Conservation (phyloP, 2,329 filamentous ascomycete species). For the Xylariaceae sp. region DNA sequence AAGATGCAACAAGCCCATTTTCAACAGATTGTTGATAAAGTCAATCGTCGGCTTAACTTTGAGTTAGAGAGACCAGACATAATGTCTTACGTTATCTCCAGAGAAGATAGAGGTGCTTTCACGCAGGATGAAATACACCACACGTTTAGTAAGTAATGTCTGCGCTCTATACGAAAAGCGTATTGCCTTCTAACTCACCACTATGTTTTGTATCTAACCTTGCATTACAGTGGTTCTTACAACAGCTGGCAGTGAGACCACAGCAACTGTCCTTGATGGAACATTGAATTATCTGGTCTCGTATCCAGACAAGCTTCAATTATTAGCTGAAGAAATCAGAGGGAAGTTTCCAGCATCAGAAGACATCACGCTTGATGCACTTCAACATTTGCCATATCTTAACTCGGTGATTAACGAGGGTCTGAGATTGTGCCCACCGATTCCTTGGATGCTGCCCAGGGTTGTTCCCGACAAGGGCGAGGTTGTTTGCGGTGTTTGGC, state of each 20-base stretch:
- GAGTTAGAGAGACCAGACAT: slow-evolving; percentile 29
- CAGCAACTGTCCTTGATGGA: slow-evolving; percentile 22
- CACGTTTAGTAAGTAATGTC: no score
- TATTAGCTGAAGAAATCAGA: slow-evolving; percentile 12
- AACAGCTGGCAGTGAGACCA: slow-evolving; percentile 31
- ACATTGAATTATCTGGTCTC: slow-evolving; percentile 24
- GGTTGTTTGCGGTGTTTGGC: slow-evolving; percentile 17
- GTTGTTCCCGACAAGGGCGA: slow-evolving; percentile 10
- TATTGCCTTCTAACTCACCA: no score
- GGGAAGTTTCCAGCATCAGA: not conserved
- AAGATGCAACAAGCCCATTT: slow-evolving; percentile 23
- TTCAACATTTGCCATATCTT: slow-evolving; percentile 18
- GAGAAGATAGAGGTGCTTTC: slow-evolving; percentile 15
- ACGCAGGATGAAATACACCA: slow-evolving; percentile 29
- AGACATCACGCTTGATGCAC: slow-evolving; percentile 13
- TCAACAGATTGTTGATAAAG: slow-evolving; percentile 29
- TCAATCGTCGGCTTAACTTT: slow-evolving; percentile 26
- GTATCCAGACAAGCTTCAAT: slow-evolving; percentile 14
- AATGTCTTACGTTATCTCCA: slow-evolving; percentile 26
- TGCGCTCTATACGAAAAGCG: no score
- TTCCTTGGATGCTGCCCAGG: slow-evolving; percentile 23
- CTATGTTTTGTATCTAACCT: no score
- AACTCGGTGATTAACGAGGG: slow-evolving; percentile 21
- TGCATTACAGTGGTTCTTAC: slow-evolving; percentile 29
- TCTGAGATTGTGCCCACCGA: slow-evolving; percentile 21